phyloP scores from a whole-genome alignment of 2,329 filamentous ascomycete genomes.

The Colletotrichum sublineola region DNA sequence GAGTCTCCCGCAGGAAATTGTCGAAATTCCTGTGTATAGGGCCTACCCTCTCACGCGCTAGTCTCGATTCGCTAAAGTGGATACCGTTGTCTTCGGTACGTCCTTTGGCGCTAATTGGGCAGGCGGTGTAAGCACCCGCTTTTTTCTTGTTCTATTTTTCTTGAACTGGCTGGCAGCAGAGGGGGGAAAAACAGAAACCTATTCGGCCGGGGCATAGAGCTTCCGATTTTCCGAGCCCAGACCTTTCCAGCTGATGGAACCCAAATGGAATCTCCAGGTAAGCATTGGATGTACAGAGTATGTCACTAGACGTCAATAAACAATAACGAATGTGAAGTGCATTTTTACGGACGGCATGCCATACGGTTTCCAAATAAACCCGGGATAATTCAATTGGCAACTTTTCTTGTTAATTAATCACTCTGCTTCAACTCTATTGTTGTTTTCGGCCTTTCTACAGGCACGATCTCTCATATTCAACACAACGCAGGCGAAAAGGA shows the following conservation, averaged over 20 bases:
- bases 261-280: background rate
- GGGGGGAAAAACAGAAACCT: background rate
- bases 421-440: background rate
- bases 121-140: slow-evolving; percentile 1
- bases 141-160: background rate
- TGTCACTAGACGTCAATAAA: slow-evolving; percentile 14
- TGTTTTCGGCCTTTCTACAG: background rate
- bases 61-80: slow-evolving; percentile 15
- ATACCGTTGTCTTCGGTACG: background rate
- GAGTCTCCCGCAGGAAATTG: slow-evolving; percentile 1
- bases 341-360: background rate
- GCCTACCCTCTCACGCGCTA: slow-evolving; percentile 55
- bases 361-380: background rate
- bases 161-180: no score
- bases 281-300: slow-evolving; percentile 1
- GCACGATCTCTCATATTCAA: no score
- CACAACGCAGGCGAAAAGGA: background rate
- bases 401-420: background rate
- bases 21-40: slow-evolving; percentile 33
- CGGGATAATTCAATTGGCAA: no score
- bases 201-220: background rate
- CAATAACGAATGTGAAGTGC: background rate
- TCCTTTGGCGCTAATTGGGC: background rate
- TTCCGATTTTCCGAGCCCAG: slow-evolving; percentile 16
- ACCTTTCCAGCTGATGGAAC: background rate